Evolutionary conservation across 1,139 yeast genomes (phyloP).

Genomic region (Blastobotrys ciferrii): DNA sequence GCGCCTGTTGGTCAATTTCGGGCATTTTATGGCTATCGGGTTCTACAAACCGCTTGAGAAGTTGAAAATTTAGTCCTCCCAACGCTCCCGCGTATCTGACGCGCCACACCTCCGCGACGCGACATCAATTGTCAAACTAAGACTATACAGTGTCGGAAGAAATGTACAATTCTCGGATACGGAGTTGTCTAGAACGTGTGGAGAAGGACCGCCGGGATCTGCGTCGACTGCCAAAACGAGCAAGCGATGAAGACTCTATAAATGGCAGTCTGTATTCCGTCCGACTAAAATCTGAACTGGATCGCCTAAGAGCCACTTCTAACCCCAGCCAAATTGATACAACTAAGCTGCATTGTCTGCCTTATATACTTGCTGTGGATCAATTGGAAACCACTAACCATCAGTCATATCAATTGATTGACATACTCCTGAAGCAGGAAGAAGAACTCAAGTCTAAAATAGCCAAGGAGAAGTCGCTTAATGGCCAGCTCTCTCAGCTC

Average conservation of each 20-base stretch:
- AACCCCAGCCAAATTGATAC: background rate
- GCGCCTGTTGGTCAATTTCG: conserved; percentile 55
- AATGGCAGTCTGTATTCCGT: conserved; percentile 7
- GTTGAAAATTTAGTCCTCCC: conserved; percentile 6
- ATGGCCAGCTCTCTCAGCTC: conserved; percentile 16
- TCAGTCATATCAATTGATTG: conserved; percentile 15
- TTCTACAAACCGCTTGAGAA: too few species aligned
- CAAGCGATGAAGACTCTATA: conserved; percentile 6
- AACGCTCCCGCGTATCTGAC: background rate
- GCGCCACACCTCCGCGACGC: too few species aligned
- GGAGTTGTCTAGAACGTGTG: background rate
- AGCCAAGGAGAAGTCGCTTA: conserved; percentile 15
- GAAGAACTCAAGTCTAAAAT: conserved; percentile 3
- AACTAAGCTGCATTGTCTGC: conserved; percentile 14
- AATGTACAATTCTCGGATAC: background rate
- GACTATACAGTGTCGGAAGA: too few species aligned
- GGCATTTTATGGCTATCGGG: too few species aligned
- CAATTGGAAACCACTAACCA: conserved; percentile 18
- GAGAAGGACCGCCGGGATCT: background rate
- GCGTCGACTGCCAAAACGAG: background rate
- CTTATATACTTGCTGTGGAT: conserved; percentile 20
- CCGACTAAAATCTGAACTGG: conserved; percentile 10
- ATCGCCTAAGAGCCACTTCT: background rate
- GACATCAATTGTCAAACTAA: too few species aligned
- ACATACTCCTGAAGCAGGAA: conserved; percentile 16